Evolutionary conservation across 73 alveolate species (phyloP).

Genomic region (Tetrahymena malaccensis): DNA sequence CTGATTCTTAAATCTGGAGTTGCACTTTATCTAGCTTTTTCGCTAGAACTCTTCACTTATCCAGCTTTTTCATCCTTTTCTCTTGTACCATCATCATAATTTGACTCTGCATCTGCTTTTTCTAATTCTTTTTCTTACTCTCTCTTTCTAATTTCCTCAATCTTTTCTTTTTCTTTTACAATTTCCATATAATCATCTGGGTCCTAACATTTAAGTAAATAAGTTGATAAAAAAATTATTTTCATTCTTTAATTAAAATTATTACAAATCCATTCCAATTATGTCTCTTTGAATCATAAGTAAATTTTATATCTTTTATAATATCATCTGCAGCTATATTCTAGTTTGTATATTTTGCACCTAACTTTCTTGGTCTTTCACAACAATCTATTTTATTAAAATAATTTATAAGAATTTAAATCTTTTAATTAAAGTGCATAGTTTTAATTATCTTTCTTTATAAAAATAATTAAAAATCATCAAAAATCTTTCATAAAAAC

Average conservation of each 20-base stretch:
- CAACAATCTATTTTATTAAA: conserved; percentile 50
- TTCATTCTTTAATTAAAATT: background rate
- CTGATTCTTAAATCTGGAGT: conserved; percentile 64
- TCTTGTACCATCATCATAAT: conserved; percentile 34
- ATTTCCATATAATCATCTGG: conserved; percentile 55
- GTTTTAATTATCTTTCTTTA: no score
- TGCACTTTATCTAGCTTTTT: conserved; percentile 55
- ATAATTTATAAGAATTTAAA: background rate
- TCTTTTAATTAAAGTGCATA: no score
- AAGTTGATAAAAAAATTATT: background rate
- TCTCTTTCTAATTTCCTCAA: conserved; percentile 57
- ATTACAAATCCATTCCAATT: conserved; percentile 84
- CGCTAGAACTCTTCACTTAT: conserved; percentile 38
- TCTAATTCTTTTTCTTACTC: conserved; percentile 3
- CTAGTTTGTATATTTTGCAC: conserved; percentile 66
- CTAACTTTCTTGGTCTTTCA: conserved; percentile 83
- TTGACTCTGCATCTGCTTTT: conserved; percentile 18
- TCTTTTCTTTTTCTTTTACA: conserved; percentile 51
- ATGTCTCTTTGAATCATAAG: conserved; percentile 87
- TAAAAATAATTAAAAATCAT: no score
- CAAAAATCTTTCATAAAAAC: no score
- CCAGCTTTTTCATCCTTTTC: conserved; percentile 43
- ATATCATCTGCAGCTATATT: conserved; percentile 78
- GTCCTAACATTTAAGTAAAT: conserved; percentile 15
- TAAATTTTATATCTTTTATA: conserved; percentile 44